Base-by-base conservation (phyloP, 106 monocot species). In the Alisma plantagoaquatica region DNA sequence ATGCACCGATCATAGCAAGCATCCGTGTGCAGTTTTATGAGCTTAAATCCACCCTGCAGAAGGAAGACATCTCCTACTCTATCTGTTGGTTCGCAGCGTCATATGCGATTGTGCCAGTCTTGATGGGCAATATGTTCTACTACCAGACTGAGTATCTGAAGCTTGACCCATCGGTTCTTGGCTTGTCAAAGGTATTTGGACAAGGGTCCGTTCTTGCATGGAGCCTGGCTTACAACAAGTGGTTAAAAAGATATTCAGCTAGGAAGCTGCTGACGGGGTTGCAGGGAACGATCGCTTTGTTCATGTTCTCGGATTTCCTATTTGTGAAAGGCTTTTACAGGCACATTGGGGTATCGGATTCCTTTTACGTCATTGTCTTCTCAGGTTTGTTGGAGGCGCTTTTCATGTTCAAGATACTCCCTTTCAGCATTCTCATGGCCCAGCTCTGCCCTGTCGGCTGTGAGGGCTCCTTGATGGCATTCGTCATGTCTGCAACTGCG, bases 391-490 rank as follows among this genome's bases (percentile, higher is more conserved):
- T 72, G 25, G 84, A 84, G 53, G 77, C 59, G 20, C 55, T 84
- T 26, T 61, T 77, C 25, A 33, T 33, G 32, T 77, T 77, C 74
- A 84, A 84, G 53, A 26, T 69, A 11, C 68, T 84, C 16, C 91
- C 84, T 21, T 81, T 77, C 30, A 75, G 71, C 20, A 69, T 84
- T 46, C 69, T 80, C 7, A 35, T 91, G 28, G 72, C 84, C 3
- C 65, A 69, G 35, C 26, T 91, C 0, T 91, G 80, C 48, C 91
- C 84, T 1, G 27, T 61, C 16, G 89, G 89, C 2, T 91, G 84
- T 30, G 91, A 91, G 59, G 91, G 80, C 0, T 91, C 91, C 0
- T 43, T 91, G 4, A 91, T 91, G 91, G 84, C 84, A 0, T 91
- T 91, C 43, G 62, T 77, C 6, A 84, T 75, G 84, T 91, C 84